Evolutionary conservation across 306 rosid species (phyloP).

Genomic region (Medicago arabica): DNA sequence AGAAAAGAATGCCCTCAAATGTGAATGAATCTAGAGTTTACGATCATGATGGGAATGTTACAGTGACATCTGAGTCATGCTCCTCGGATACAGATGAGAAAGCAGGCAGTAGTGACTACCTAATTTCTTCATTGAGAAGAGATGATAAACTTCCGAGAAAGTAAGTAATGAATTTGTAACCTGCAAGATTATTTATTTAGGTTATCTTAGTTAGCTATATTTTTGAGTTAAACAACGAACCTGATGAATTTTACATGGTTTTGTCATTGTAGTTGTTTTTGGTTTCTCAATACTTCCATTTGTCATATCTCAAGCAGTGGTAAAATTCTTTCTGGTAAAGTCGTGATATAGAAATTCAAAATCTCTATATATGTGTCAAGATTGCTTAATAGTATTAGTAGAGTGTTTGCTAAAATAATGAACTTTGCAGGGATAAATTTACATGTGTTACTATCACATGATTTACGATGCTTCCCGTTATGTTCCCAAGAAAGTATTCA

Average conservation of each 20-base stretch:
- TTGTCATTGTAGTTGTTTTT: constrained; percentile 18
- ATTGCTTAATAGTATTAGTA: constrained; percentile 4
- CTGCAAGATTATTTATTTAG: neutral
- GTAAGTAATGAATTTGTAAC: constrained; percentile 43
- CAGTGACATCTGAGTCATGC: constrained; percentile 74
- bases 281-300: constrained; percentile 20
- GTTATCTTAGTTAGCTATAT: constrained; percentile 26
- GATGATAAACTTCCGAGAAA: constrained; percentile 57
- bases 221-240: neutral
- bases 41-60: constrained; percentile 58
- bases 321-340: constrained; percentile 20
- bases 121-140: constrained; percentile 59
- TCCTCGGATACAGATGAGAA: constrained; percentile 81
- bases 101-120: constrained; percentile 75
- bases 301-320: constrained; percentile 11
- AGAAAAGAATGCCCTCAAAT: constrained; percentile 51
- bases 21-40: constrained; percentile 55
- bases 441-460: neutral
- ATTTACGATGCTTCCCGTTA: too few relatives aligned
- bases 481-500: too few relatives aligned
- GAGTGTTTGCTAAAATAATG: neutral
- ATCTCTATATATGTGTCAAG: neutral
- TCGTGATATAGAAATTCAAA: constrained; percentile 31
- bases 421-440: constrained; percentile 25
- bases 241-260: constrained; percentile 24